Conservation (phyloP, 768 basidiomycete genomes). For the Tulasnella sp. region DNA sequence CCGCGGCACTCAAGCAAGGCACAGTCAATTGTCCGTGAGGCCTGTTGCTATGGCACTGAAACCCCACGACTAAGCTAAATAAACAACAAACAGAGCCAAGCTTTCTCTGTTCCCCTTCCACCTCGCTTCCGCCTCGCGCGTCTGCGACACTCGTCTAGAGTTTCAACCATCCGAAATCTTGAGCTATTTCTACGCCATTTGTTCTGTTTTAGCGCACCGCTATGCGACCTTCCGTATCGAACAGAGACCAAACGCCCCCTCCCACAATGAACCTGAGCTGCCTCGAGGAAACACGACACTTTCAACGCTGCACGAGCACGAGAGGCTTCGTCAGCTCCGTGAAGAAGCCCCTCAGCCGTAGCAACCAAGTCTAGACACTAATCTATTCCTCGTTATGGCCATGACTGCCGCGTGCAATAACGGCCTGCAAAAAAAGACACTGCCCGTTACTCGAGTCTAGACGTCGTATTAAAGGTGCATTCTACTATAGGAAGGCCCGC, state of each 20-base stretch:
- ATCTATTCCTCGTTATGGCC: not conserved
- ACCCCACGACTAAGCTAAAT: not conserved
- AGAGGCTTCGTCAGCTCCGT: constrained; percentile 2
- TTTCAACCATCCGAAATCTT: not conserved
- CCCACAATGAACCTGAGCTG: not conserved
- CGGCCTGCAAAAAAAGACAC: not conserved
- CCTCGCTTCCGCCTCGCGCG: constrained; percentile 3
- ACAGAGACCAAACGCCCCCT: not conserved
- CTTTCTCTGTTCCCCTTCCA: not conserved
- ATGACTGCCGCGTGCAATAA: not conserved
- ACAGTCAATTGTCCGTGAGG: not conserved
- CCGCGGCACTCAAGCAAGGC: constrained; percentile 4
- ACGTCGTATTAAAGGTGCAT: not conserved
- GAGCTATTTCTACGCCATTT: not conserved
- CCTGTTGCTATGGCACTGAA: constrained; percentile 3
- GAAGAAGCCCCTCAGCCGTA: not conserved
- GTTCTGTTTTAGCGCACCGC: not conserved
- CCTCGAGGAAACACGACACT: not conserved
- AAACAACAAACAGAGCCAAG: not conserved
- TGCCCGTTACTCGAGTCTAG: not conserved
- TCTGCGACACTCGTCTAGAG: not conserved
- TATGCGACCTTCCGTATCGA: not conserved
- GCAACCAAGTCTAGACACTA: not conserved
- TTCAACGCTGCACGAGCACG: constrained; percentile 1
- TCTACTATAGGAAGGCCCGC: not conserved